Base-by-base conservation (phyloP, 441 rosid species). In the Hura crepitans region DNA sequence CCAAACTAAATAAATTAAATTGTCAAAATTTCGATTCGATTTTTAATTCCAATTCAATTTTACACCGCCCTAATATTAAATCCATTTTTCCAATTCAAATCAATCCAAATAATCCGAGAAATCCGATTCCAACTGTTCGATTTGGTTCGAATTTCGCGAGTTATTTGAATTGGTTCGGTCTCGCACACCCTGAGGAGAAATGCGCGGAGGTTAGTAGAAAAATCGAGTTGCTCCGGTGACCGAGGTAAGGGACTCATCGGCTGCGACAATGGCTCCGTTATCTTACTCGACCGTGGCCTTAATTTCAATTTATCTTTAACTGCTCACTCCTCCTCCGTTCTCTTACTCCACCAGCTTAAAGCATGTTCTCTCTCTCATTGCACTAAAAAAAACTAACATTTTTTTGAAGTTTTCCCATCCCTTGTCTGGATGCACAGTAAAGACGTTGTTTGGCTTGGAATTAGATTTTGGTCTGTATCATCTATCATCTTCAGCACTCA, bases 271-370 rank as follows among this genome's bases (percentile, higher is more conserved):
- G 99, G 99, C 57, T 74, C 85, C 67, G 92, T 90, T 22, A 80
- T 81, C 83, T 83, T 95, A 75, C 91, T 95, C 60, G 98, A 95
- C 82, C 97, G 99, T 5, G 97, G 96, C 51, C 87, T 92, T 77
- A 86, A 95, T 73, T 88, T 92, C 87, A 92, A 89, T 81, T 92
- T 82, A 72, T 84, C 86, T 46, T 95, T 95, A 78, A 89, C 81
- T 70, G 90, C 97, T 68, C 95, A 92, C 77, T 80, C 97, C 72
- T 85, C 90, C 43, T 85, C 97, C 62, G 86, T 87, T 59, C 82
- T 87, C 78, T 90, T 92, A 79, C 93, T 95, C 72, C 97, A 92
- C 74, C 97, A 89, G 78, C 96, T 92, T 76, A 95, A 92, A 91
- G 99, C 87, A 70, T 10, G 42, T 31, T 62, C n/a, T 23, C 46